Evolutionary conservation across 306 rosid genomes (phyloP), one percentile per base, ranked within the genome.

Genomic region (Malus asiatica): DNA sequence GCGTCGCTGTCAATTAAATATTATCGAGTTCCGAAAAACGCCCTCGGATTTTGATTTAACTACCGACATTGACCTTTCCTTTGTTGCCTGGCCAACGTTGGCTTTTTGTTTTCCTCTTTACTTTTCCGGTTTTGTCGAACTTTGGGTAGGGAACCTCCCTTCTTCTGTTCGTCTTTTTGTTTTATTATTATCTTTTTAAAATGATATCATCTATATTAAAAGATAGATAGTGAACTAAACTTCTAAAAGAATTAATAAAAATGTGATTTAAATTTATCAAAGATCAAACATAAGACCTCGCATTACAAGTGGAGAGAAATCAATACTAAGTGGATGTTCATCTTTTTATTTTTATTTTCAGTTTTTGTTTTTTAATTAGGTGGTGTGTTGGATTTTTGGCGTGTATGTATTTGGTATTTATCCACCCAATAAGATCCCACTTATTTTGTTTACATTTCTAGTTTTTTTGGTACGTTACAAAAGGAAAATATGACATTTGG

Each of bases 1-100:
- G 82, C 82, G 89, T 93, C 88, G 90, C 83, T 89, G 87, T 89
- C 88, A 71, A 76, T 78, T 48, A 72, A 75, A 78, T 44, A 75
- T 86, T 59, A 62, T 10, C 3, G 35, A 29, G 22, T 68, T 76
- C 62, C 66, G 1, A 2, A 48, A 45, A 85, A 73, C 72, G 25
- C 87, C 88, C 96, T 72, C 69, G 27, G 76, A 67, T 84, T 9
- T 85, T 73, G 25, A 1, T 14, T 35, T 82, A 83, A 84, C 89
- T 86, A 85, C 91, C 53, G 32, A 71, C 11, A 20, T 15, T 9
- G 23, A 78, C 83, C 64, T 20, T 19, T 2, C 25, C 62, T 40
- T 40, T 18, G 51, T 29, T 22, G 72, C 61, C 16, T 13, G 20
- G 22, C 33, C 10, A 12, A 38, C 53, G 22, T 10, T 48, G 32